A percentile compares a stretch with the other conserved stretches of the same genome.
These are phyloP conservation scores for Saccharomyces pastorianus DNA, from an alignment of 1,139 yeast species.

Conservation along the genomic window DNA sequence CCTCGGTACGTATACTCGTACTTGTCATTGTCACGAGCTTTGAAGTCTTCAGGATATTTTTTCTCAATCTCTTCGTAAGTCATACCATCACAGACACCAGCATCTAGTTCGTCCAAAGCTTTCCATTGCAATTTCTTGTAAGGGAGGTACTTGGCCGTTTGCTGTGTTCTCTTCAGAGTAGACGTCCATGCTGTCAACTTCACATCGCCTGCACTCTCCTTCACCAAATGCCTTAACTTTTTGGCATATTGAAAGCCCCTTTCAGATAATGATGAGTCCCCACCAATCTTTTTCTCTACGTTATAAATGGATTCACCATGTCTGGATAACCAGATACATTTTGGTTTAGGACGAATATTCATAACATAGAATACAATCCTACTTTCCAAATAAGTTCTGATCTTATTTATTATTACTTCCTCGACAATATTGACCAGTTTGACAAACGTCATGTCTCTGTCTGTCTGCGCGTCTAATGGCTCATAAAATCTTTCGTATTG, in stretches of 20 bases:
- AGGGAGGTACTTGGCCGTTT: slow-evolving; percentile 78
- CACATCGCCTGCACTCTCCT: slow-evolving; percentile 68
- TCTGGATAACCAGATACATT: slow-evolving; percentile 86
- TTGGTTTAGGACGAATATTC: slow-evolving; percentile 88
- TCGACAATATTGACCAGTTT: slow-evolving; percentile 81
- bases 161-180: slow-evolving; percentile 84
- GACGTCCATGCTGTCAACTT: slow-evolving; percentile 92
- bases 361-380: slow-evolving; percentile 91
- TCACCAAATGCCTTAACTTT: slow-evolving; percentile 71
- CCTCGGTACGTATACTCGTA: slow-evolving; percentile 94
- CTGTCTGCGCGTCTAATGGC: slow-evolving; percentile 51
- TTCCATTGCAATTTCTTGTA: slow-evolving; percentile 88
- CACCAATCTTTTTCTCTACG: slow-evolving; percentile 91
- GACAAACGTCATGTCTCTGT: slow-evolving; percentile 68
- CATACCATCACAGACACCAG: slow-evolving; percentile 95
- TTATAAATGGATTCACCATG: slow-evolving; percentile 94
- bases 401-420: slow-evolving; percentile 78
- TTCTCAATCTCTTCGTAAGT: slow-evolving; percentile 81
- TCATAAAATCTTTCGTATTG: slow-evolving; percentile 70
- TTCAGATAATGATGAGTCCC: slow-evolving; percentile 80
- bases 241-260: slow-evolving; percentile 82
- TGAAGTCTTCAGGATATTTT: slow-evolving; percentile 85
- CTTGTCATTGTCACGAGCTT: slow-evolving; percentile 91
- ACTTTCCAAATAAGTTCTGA: slow-evolving; percentile 82
- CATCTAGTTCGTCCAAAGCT: slow-evolving; percentile 93